Percentiles rank a stretch among this genome's conserved stretches.
These are phyloP conservation scores for Lentinula edodes DNA, from an alignment of 768 basidiomycete genomes.

Conservation along the genomic window DNA sequence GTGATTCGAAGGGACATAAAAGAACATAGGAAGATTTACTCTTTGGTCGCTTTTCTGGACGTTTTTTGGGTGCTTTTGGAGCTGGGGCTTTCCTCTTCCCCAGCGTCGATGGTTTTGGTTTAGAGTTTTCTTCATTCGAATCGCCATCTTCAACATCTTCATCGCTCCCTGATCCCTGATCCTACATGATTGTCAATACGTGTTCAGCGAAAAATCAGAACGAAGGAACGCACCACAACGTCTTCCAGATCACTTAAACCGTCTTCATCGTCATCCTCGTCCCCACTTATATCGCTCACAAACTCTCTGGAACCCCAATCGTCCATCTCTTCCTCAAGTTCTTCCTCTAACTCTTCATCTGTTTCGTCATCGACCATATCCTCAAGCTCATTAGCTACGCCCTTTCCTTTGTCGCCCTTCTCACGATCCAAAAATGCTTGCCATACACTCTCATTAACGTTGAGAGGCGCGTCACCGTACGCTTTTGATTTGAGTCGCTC, in stretches of 20 bases:
- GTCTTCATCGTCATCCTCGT: slow-evolving; percentile 60
- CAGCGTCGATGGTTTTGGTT: slow-evolving; percentile 34
- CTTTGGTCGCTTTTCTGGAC: slow-evolving; percentile 55
- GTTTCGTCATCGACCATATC: slow-evolving; percentile 52
- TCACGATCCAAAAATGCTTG: slow-evolving; percentile 85
- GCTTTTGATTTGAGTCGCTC: slow-evolving; percentile 95
- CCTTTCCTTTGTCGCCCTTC: slow-evolving; percentile 37
- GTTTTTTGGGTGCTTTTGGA: slow-evolving; percentile 41
- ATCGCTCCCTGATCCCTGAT: slow-evolving; percentile 38
- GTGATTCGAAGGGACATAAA: not conserved
- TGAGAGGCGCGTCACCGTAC: slow-evolving; percentile 95
- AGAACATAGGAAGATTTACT: slow-evolving; percentile 33
- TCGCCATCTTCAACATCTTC: slow-evolving; percentile 30
- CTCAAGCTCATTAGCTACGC: slow-evolving; percentile 40
- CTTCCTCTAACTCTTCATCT: slow-evolving; percentile 44
- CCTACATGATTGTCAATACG: slow-evolving; percentile 14
- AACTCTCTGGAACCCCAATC: slow-evolving; percentile 64
- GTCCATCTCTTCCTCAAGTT: slow-evolving; percentile 49
- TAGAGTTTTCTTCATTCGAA: slow-evolving; percentile 23
- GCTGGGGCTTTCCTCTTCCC: slow-evolving; percentile 65
- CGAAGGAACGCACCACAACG: slow-evolving; percentile 41
- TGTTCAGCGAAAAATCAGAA: not conserved
- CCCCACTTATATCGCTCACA: slow-evolving; percentile 69
- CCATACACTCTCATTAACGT: slow-evolving; percentile 98
- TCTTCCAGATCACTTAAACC: slow-evolving; percentile 68